Conservation (phyloP, 2,329 filamentous ascomycete genomes). For the Mollisia scopiformis region DNA sequence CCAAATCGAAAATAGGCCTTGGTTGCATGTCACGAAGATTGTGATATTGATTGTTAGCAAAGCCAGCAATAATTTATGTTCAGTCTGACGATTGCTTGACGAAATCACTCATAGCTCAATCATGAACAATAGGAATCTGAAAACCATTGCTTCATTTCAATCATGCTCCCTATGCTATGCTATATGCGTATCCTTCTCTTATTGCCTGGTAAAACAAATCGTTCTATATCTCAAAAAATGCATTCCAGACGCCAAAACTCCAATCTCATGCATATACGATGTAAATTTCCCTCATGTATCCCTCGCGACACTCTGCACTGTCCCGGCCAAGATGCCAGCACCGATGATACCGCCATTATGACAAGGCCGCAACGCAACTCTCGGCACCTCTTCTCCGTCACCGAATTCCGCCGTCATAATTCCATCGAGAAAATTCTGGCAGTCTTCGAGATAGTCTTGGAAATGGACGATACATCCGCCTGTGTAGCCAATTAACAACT, state of each 20-base stretch:
- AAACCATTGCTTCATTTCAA: not conserved
- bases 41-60: too few relatives aligned
- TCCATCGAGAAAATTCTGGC: slow-evolving; percentile 67
- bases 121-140: not conserved
- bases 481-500: slow-evolving; percentile 78
- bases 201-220: not conserved
- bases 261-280: not conserved
- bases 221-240: not conserved
- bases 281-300: not conserved
- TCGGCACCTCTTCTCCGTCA: slow-evolving; percentile 34
- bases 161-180: not conserved
- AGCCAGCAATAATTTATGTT: too few relatives aligned
- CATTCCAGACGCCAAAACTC: not conserved
- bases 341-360: slow-evolving; percentile 65
- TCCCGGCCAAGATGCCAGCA: slow-evolving; percentile 59
- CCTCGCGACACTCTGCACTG: slow-evolving; percentile 22
- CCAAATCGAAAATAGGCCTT: too few relatives aligned
- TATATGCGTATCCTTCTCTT: not conserved
- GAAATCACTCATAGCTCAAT: too few relatives aligned
- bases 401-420: slow-evolving; percentile 48
- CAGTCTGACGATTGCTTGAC: too few relatives aligned
- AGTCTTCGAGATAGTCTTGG: slow-evolving; percentile 71
- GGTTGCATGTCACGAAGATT: too few relatives aligned
- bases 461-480: slow-evolving; percentile 82
- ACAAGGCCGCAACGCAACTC: slow-evolving; percentile 56